Conservation (phyloP, 805 yeast species). For the Saturnispora mendoncae region DNA sequence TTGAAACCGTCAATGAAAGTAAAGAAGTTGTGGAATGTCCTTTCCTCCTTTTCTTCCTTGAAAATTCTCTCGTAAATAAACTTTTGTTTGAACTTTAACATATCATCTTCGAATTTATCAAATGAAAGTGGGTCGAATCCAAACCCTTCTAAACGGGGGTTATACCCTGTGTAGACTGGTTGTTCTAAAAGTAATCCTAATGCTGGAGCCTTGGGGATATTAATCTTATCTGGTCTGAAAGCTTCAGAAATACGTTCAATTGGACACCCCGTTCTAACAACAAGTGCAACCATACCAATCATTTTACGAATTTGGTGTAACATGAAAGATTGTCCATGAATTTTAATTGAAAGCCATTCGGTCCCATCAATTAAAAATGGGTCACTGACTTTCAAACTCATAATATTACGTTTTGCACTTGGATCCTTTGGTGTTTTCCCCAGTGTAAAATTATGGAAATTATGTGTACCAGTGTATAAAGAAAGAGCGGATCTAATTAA, state of each 20-base stretch:
- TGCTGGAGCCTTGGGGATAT: slow-evolving; percentile 97
- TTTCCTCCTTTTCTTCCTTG: slow-evolving; percentile 79
- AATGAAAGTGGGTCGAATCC: slow-evolving; percentile 76
- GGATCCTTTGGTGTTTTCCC: slow-evolving; percentile 70
- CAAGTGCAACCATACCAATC: slow-evolving; percentile 90
- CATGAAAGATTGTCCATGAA: slow-evolving; percentile 98
- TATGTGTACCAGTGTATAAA: slow-evolving; percentile 77
- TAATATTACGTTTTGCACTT: slow-evolving; percentile 78
- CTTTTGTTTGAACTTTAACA: slow-evolving; percentile 80
- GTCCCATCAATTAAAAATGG: slow-evolving; percentile 90
- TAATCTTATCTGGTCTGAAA: slow-evolving; percentile 63
- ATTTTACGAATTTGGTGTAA: slow-evolving; percentile 95
- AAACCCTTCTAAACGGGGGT: slow-evolving; percentile 56
- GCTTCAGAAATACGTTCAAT: slow-evolving; percentile 65
- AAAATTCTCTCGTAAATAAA: slow-evolving; percentile 89
- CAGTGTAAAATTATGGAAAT: slow-evolving; percentile 47
- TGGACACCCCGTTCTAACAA: slow-evolving; percentile 83
- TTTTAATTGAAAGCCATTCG: slow-evolving; percentile 92
- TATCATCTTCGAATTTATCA: slow-evolving; percentile 52
- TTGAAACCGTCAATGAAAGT: slow-evolving; percentile 80
- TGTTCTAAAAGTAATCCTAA: slow-evolving; percentile 82
- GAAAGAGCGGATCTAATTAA: slow-evolving; percentile 60
- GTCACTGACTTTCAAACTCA: slow-evolving; percentile 65
- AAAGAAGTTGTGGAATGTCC: slow-evolving; percentile 83
- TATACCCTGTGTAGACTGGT: slow-evolving; percentile 86